A percentile compares a stretch with the other conserved stretches of the same genome.
Evolutionary conservation across 169 alveolate genomes (phyloP).

Genomic region (Plasmodium vivax): DNA sequence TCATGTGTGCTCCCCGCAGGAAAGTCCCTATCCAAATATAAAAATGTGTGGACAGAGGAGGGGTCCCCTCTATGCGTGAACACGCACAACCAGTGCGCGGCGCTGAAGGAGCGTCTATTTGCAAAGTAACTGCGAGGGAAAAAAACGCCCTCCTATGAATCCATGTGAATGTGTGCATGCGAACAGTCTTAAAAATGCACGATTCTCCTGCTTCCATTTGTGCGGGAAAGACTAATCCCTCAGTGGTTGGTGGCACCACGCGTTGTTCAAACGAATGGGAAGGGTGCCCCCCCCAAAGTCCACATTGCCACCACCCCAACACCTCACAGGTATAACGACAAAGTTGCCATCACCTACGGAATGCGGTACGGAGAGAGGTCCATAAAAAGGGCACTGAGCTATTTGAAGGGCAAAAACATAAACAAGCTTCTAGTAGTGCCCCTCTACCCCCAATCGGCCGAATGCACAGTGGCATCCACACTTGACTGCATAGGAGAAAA

Average conservation of each 20-base stretch:
- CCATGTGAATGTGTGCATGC: neutral
- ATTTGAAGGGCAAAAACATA: constrained; percentile 53
- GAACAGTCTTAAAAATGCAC: neutral
- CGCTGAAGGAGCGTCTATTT: constrained; percentile 30
- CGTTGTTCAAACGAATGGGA: neutral
- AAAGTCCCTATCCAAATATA: constrained; percentile 39
- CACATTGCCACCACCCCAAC: neutral
- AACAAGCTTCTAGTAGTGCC: constrained; percentile 79
- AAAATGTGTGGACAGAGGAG: constrained; percentile 69
- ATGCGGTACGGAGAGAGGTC: constrained; percentile 80
- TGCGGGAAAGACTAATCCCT: neutral
- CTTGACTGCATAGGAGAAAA: constrained; percentile 72
- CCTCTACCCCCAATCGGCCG: constrained; percentile 81
- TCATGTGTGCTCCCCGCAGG: constrained; percentile 10
- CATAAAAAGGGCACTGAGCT: constrained; percentile 51
- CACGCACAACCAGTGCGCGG: constrained; percentile 45
- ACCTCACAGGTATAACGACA: constrained; percentile 27
- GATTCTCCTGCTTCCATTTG: neutral
- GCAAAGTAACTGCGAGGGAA: constrained; percentile 22
- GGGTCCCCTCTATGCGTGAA: constrained; percentile 74
- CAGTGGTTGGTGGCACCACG: neutral
- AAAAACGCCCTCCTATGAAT: neutral
- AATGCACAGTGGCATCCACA: constrained; percentile 77
- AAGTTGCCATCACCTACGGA: constrained; percentile 43
- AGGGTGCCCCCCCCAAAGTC: neutral